Percentiles rank a stretch among this genome's conserved stretches.
phyloP scores from a whole-genome alignment of 208 protist species.

The Trypanosoma theileri region DNA sequence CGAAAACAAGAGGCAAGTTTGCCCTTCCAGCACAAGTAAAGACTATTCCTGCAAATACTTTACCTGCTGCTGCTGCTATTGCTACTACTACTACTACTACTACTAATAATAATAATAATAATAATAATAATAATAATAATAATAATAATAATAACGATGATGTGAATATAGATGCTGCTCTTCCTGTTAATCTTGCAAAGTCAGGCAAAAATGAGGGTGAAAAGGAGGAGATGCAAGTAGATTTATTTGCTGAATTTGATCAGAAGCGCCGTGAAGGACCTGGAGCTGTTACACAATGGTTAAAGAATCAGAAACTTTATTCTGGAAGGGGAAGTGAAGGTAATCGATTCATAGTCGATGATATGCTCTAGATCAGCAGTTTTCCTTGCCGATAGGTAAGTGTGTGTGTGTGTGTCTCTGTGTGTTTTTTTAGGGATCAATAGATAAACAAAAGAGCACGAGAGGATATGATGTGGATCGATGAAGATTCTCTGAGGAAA shows the following conservation, averaged over 20 bases:
- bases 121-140: background rate
- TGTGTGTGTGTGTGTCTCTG: no score
- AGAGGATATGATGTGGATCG: background rate
- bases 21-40: background rate
- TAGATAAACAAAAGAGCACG: background rate
- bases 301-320: constrained; percentile 30
- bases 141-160: background rate
- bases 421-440: background rate
- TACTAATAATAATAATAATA: constrained; percentile 1
- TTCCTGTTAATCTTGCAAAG: no score
- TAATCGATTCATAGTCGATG: constrained; percentile 42
- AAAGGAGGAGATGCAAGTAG: background rate
- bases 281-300: constrained; percentile 9
- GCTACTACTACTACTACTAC: background rate
- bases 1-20: constrained; percentile 9
- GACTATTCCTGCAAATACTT: background rate
- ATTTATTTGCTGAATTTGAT: constrained; percentile 6
- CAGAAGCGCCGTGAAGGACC: background rate
- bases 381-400: no score
- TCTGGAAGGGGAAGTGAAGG: constrained; percentile 41
- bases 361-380: constrained; percentile 29
- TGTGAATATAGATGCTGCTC: no score
- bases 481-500: no score
- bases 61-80: no score
- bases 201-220: background rate